Evolutionary conservation across 2,329 filamentous ascomycete genomes (phyloP), one percentile per base, ranked within the genome.

Genomic region (Phyllosticta citrichinensis): DNA sequence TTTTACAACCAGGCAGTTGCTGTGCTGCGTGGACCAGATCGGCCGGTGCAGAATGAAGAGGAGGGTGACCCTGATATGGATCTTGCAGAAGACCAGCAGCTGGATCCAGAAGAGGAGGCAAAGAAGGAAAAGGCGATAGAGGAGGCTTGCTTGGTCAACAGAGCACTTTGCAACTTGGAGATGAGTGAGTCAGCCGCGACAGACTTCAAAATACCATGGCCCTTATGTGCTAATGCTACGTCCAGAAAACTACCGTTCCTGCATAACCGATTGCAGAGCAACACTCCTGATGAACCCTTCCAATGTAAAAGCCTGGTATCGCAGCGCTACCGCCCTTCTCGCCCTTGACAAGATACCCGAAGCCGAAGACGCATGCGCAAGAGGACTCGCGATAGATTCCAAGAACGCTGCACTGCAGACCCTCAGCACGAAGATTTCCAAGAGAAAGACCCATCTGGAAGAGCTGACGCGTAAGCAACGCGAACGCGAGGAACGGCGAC

Each of bases 301-400:
- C 57, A 97, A 96, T 73, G 74, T 95, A 69, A 99, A 99, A 77
- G 93, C 94, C 1, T 91, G 87, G 76, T 99, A 95, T 75, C 88
- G 94, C 64, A 91, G 88, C 60, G 84, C 88, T 2, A 80, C 81
- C 63, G 93, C 94, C 3, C 82, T 96, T 61, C 78, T 96, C 25
- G 84, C 87, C 1, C 83, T 97, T 17, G 87, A 89, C 71, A 90
- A 90, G 69, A 78, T 95, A 61, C 74, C 77, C 22, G 91, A 97
- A 76, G 92, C 94, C 2, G 82, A 87, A 66, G 91, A 96, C 72
- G 86, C 90, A 4, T 92, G 88, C 69, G 77, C 81, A 4, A 82
- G 85, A 5, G 94, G 92, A 0, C 79, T 97, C 2, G 78, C 80
- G 2, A 73, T 94, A n/a, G 91, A 95, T 64, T 73, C 81, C 2